Evolutionary conservation across 2,329 filamentous ascomycete genomes (phyloP), one percentile per base, ranked within the genome.

Genomic region (Amylocarpus encephaloides): DNA sequence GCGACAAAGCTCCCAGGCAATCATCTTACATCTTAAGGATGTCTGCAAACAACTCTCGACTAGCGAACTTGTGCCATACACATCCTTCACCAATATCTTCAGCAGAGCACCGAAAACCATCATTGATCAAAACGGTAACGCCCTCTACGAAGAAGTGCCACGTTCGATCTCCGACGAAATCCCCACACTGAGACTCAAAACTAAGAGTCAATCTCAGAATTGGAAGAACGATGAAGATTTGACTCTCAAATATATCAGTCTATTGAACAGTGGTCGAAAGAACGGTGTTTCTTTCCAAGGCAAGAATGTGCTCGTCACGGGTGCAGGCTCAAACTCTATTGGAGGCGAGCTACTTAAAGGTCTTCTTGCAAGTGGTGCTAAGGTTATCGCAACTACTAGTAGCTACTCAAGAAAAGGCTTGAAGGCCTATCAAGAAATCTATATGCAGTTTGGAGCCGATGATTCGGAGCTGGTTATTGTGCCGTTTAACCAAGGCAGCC

Each of bases 361-460:
- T 52, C 78, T 97, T 54, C 88, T 97, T 68, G 93, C 87, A 64
- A 19, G 47, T 13, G 47, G 47, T 2, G 47, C 38, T 4, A 15
- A 16, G 5, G 92, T 97, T 38, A 75, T 96, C 43, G 92, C 96
- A 53, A 97, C 92, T n/a, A 97, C 92, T 12, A 94, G 88, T 65
- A 83, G 91, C 60, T 96, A 90, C 76, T 95, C 91, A n/a, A 86
- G 88, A 41, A 85, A 95, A 69, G 90, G 95, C 50, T 95, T 91
- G 6, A 90, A 96, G 72, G 96, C 96, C 74, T 97, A 96, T 73
- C 92, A 96, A 72, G 82, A 88, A 52, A 96, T 97, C 85, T 97
- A 97, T 70, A 85, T 88, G 53, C 85, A 88, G 55, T 94, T 86
- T 64, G 92, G 92, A 64, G 87, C 88, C 54, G 86, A 87, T 57